A percentile compares a stretch with the other conserved stretches of the same genome.
Conservation (phyloP, 129 eudicot genomes). For the Centella asiatica region DNA sequence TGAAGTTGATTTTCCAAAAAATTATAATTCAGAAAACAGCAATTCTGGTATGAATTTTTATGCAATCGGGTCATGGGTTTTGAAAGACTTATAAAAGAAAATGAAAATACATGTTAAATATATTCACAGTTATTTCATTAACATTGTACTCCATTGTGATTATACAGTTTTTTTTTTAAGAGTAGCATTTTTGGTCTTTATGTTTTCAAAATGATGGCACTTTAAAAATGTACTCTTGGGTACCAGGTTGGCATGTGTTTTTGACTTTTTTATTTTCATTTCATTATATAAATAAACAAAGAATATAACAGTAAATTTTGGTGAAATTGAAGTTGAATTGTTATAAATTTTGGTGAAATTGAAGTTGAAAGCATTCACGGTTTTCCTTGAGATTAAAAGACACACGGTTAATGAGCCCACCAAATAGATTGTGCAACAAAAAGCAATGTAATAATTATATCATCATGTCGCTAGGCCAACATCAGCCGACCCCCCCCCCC, state of each 20-base stretch:
- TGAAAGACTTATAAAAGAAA: too few relatives aligned
- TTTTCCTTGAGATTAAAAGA: neutral
- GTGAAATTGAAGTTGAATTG: neutral
- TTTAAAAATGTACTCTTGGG: neutral
- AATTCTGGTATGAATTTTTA: too few relatives aligned
- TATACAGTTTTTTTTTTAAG: too few relatives aligned
- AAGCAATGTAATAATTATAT: neutral
- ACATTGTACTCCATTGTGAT: neutral
- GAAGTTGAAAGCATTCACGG: too few relatives aligned
- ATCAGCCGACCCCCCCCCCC: too few relatives aligned
- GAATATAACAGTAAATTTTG: neutral
- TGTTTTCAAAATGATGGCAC: neutral
- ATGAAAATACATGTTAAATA: too few relatives aligned
- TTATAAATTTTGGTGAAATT: too few relatives aligned
- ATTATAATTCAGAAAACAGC: too few relatives aligned
- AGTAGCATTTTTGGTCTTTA: neutral
- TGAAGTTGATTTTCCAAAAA: too few relatives aligned
- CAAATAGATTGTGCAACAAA: neutral
- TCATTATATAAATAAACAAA: too few relatives aligned
- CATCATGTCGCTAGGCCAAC: neutral
- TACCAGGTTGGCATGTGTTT: neutral
- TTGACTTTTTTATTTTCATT: neutral
- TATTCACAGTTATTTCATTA: neutral
- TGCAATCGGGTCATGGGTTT: too few relatives aligned
- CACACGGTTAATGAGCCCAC: neutral